Evolutionary conservation across 2,329 filamentous ascomycete genomes (phyloP).

Genomic region (Penicillium griseofulvum): DNA sequence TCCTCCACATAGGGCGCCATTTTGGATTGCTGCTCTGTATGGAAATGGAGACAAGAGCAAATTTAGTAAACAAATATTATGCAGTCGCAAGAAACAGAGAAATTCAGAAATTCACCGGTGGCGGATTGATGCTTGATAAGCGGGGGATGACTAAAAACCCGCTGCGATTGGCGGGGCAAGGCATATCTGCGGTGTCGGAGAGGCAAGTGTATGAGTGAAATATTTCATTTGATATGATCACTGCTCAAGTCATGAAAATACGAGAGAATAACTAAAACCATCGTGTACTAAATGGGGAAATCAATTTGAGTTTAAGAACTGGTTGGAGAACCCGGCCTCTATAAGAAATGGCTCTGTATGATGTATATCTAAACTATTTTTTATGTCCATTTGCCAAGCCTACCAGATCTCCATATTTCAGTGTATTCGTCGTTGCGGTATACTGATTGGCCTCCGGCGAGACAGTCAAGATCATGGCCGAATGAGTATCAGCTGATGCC

Average conservation of each 20-base stretch:
- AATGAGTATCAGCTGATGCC: slow-evolving; percentile 23
- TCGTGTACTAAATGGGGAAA: background rate
- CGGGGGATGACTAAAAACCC: slow-evolving; percentile 5
- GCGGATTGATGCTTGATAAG: slow-evolving; percentile 19
- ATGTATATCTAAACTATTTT: background rate
- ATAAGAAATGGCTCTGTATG: background rate
- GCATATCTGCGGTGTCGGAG: slow-evolving; percentile 25
- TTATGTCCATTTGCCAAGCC: slow-evolving; percentile 19
- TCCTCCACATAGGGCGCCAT: slow-evolving; percentile 85
- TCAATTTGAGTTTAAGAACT: background rate
- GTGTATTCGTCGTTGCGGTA: slow-evolving; percentile 44
- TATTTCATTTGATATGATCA: background rate
- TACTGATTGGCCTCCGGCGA: slow-evolving; percentile 39
- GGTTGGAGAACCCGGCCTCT: background rate
- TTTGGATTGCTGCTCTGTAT: background rate
- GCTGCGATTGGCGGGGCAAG: slow-evolving; percentile 6
- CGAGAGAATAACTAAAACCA: background rate
- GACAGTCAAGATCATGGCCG: slow-evolving; percentile 42
- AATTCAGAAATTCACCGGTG: slow-evolving; percentile 16
- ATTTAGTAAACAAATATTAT: too few relatives aligned
- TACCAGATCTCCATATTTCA: slow-evolving; percentile 46
- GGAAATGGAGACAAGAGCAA: background rate
- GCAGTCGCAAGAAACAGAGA: background rate
- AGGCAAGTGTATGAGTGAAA: background rate
- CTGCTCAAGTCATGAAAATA: background rate